phyloP scores from a whole-genome alignment of 768 basidiomycete genomes.

The Hortiboletus campestris region DNA sequence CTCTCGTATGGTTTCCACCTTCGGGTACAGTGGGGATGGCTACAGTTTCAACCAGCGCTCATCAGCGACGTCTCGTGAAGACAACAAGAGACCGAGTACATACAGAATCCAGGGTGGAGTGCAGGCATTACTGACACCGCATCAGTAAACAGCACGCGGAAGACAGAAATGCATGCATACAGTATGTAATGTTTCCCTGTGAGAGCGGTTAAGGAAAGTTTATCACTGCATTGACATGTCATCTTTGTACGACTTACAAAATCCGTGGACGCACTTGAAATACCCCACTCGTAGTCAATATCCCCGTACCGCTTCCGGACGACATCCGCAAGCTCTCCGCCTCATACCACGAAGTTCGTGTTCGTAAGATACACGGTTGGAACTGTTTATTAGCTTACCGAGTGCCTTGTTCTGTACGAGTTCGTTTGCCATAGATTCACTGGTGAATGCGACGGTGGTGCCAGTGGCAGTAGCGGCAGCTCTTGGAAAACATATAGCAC shows the following conservation, averaged over 20 bases:
- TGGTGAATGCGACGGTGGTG: constrained; percentile 48
- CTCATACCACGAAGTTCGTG: constrained; percentile 32
- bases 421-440: constrained; percentile 43
- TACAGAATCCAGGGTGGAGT: constrained; percentile 67
- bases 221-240: not conserved
- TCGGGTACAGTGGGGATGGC: constrained; percentile 69
- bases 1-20: constrained; percentile 78
- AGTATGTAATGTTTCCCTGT: constrained; percentile 62
- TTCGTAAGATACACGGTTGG: not conserved
- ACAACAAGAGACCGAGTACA: constrained; percentile 3
- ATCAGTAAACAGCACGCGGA: not conserved
- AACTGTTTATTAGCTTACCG: constrained; percentile 33
- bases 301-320: constrained; percentile 58
- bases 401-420: constrained; percentile 67
- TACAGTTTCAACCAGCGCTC: constrained; percentile 23
- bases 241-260: constrained; percentile 52
- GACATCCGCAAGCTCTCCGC: constrained; percentile 61
- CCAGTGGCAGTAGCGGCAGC: constrained; percentile 68
- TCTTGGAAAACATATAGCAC: constrained; percentile 33
- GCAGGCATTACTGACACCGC: constrained; percentile 51
- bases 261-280: constrained; percentile 73
- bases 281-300: constrained; percentile 66
- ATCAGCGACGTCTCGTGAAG: not conserved
- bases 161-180: constrained; percentile 34
- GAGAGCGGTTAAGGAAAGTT: not conserved